Evolutionary conservation across 179 eudicot species (phyloP), one percentile per base, ranked within the genome.

Genomic region (Kewa caespitosa): DNA sequence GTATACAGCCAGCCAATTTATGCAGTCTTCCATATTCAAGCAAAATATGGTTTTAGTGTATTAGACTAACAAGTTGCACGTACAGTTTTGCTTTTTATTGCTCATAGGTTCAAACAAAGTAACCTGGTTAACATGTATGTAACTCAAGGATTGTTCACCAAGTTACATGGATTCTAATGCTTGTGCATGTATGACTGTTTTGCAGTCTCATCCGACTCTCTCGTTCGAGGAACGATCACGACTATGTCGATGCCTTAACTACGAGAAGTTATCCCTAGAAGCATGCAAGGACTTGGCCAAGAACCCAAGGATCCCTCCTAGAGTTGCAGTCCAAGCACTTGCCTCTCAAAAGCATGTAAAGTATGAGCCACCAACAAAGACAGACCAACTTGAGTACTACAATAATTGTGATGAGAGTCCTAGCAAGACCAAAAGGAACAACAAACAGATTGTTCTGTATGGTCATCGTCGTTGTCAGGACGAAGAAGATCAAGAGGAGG

Each of bases 271-370:
- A 22, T 85, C 92, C 46, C 81, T 91, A 4, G 92, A 89, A 87
- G 85, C 98, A 50, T 91, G 96, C 85, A 93, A 93, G 61, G 92
- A 89, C 72, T 85, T 93, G 0, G 98, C 98, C 23, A 89, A 86
- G 84, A 93, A 91, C 85, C 94, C 96, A 0, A 80, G 90, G 59
- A 91, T 91, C 31, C 96, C 98, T 41, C 96, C 98, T 10, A 81
- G 87, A 63, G 85, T 91, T 0, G 87, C 98, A n/a, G 86, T 93
- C 14, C 91, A 89, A 85, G 98, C 98, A 59, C 94, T 93, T n/a
- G 89, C 89, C 37, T 86, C 92, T 64, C 98, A 93, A 27, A 85
- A 79, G 74, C 79, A 68, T 33, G 75, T 74, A 39, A 72, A 68
- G 10, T 78, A 64, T 65, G 83, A 81, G 33, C 42, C 81, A 0